Percentiles rank a stretch among this genome's conserved stretches.
Conservation (phyloP, 2,329 filamentous ascomycete species). For the Exophiala oligosperma region DNA sequence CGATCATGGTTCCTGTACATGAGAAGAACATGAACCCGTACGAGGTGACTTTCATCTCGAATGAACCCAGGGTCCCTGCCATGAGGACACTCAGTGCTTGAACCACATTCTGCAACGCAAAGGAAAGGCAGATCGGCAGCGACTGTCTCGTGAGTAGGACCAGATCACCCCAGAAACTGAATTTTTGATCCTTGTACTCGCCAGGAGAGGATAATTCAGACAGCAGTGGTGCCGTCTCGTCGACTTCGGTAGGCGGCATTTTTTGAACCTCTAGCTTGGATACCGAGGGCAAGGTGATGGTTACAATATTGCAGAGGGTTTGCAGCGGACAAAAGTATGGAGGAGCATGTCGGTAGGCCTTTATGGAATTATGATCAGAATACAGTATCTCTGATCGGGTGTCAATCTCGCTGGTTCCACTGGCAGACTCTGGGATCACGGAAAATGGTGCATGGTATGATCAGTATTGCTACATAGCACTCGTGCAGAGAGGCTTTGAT, state of each 20-base stretch:
- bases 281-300: too few relatives aligned
- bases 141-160: constrained; percentile 9
- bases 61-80: constrained; percentile 12
- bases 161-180: constrained; percentile 5
- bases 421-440: too few relatives aligned
- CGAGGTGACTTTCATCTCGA: constrained; percentile 15
- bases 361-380: too few relatives aligned
- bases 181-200: constrained; percentile 1
- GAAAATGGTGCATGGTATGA: too few relatives aligned
- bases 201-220: background rate
- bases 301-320: too few relatives aligned
- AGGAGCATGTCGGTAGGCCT: too few relatives aligned
- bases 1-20: constrained; percentile 18
- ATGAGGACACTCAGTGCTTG: constrained; percentile 18
- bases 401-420: too few relatives aligned
- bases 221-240: constrained; percentile 5
- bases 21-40: constrained; percentile 21
- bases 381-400: too few relatives aligned
- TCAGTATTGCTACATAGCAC: too few relatives aligned
- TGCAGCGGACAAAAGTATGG: too few relatives aligned
- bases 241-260: background rate
- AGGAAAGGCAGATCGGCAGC: constrained; percentile 16
- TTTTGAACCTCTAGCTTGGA: too few relatives aligned
- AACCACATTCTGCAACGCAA: constrained; percentile 18
- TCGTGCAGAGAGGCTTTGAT: too few relatives aligned